Evolutionary conservation across 2,329 filamentous ascomycete species (phyloP), one percentile per base, ranked within the genome.

Genomic region (Plectosphaerella cucumerina): DNA sequence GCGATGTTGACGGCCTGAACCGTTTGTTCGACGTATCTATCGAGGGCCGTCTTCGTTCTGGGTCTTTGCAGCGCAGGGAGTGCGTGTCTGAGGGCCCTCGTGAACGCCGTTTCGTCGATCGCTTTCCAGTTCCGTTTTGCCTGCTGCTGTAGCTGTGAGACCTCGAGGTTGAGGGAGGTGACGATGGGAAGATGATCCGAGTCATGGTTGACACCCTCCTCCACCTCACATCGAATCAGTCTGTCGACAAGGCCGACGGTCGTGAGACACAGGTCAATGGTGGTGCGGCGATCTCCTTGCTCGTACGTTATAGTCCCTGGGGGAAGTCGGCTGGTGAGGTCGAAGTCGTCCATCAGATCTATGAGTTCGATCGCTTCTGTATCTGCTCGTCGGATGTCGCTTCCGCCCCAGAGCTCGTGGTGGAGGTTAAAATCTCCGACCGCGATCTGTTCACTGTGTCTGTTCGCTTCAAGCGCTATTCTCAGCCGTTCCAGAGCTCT

Each of bases 331-430:
- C 23, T 48, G 1, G 20, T 10, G 9, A 48, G 46, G 35, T 48
- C 22, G 1, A 42, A 31, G 20, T 48, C 34, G 6, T 48, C 20
- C 9, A 48, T 48, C 1, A 48, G 46, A 37, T 48, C 21, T 37
- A 48, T 48, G 4, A 48, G 34, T 39, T 48, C 21, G n/a, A 6
- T 48, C 14, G 21, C 46, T 41, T 48, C 5, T 5, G 21, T 15
- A 18, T 48, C 34, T 26, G 15, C 18, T 17, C 11, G 12, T 17
- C 17, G 17, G 33, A 48, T 48, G 9, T 48, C 14, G 11, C n/a
- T 48, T 41, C 37, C 47, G 37, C 47, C 22, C n/a, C 6, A 48
- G 37, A 48, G 46, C 46, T 48, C 21, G 10, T 48, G 6, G 22
- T 48, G 9, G 14, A 48, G 35, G 21, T 48, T 48, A 10, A 48